These are phyloP conservation scores for Penicillium bialowiezense DNA, from an alignment of 495 filamentous ascomycete genomes.

Conservation along the genomic window DNA sequence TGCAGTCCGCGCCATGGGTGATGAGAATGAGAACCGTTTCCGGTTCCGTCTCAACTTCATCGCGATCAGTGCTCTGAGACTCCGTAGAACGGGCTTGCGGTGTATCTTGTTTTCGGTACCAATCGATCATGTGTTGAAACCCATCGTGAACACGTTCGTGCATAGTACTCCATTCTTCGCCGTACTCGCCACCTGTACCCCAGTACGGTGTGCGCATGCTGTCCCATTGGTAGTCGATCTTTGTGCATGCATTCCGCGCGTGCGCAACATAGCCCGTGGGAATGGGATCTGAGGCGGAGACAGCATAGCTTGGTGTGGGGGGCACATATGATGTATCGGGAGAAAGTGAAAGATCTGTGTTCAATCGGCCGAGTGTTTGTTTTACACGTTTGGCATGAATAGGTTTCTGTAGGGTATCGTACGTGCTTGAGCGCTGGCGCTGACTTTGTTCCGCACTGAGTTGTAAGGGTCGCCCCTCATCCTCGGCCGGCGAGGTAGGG, in stretches of 20 bases:
- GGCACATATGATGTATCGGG: slow-evolving; percentile 57
- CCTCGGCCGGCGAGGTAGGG: slow-evolving; percentile 20
- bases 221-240: slow-evolving; percentile 92
- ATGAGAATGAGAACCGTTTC: slow-evolving; percentile 88
- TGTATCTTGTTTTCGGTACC: slow-evolving; percentile 65
- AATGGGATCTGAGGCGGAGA: slow-evolving; percentile 75
- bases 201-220: slow-evolving; percentile 76
- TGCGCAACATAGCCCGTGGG: slow-evolving; percentile 86
- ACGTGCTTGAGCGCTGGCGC: slow-evolving; percentile 34
- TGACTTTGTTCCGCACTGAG: slow-evolving; percentile 5
- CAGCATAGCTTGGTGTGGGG: slow-evolving; percentile 78
- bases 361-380: slow-evolving; percentile 23
- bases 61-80: slow-evolving; percentile 49
- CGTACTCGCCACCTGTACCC: slow-evolving; percentile 83
- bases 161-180: slow-evolving; percentile 95
- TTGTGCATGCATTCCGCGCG: slow-evolving; percentile 83
- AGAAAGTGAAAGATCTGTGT: slow-evolving; percentile 30
- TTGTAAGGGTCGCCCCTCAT: slow-evolving; percentile 18
- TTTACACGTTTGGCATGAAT: slow-evolving; percentile 12
- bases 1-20: slow-evolving; percentile 96
- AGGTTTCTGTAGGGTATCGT: slow-evolving; percentile 21
- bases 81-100: slow-evolving; percentile 17
- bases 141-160: slow-evolving; percentile 82
- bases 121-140: slow-evolving; percentile 69
- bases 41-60: slow-evolving; percentile 68